These are phyloP conservation scores for Madurella mycetomatis DNA, from an alignment of 2,329 filamentous ascomycete genomes.

Conservation along the genomic window DNA sequence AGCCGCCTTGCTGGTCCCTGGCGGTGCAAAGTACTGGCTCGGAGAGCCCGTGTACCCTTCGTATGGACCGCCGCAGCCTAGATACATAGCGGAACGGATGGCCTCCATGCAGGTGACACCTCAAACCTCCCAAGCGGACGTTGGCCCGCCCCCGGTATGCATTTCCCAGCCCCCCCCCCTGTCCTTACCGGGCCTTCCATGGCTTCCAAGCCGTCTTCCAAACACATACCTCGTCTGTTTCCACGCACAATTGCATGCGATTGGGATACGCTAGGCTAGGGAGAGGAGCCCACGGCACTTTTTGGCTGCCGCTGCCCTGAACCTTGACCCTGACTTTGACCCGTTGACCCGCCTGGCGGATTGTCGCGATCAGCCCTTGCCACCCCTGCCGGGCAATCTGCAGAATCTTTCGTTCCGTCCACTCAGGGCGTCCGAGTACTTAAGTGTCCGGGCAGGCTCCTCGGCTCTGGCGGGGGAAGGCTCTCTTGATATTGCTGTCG, in stretches of 20 bases:
- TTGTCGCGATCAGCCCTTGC: constrained; percentile 21
- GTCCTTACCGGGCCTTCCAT: constrained; percentile 17
- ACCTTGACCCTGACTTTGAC: constrained; percentile 8
- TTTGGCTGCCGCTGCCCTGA: constrained; percentile 5
- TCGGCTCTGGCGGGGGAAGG: constrained; percentile 17
- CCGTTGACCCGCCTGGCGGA: constrained; percentile 26
- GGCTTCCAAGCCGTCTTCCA: constrained; percentile 22
- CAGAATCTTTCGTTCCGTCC: constrained; percentile 18
- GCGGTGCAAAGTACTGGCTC: not conserved
- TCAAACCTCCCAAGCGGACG: not conserved
- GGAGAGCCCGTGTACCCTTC: not conserved
- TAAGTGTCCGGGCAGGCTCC: constrained; percentile 17
- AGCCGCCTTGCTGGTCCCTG: constrained; percentile 13
- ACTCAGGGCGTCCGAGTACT: constrained; percentile 19
- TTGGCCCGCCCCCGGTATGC: constrained; percentile 14
- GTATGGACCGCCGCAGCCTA: not conserved
- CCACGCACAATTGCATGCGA: not conserved
- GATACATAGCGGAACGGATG: not conserved
- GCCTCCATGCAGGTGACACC: not conserved
- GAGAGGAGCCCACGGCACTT: constrained; percentile 17
- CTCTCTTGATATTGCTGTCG: constrained; percentile 23
- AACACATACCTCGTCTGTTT: constrained; percentile 17
- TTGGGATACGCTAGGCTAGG: constrained; percentile 4
- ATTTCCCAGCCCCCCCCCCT: constrained; percentile 3
- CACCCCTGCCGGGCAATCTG: constrained; percentile 26